Conservation (phyloP, 768 basidiomycete species). For the Rhodotorula babjevae region DNA sequence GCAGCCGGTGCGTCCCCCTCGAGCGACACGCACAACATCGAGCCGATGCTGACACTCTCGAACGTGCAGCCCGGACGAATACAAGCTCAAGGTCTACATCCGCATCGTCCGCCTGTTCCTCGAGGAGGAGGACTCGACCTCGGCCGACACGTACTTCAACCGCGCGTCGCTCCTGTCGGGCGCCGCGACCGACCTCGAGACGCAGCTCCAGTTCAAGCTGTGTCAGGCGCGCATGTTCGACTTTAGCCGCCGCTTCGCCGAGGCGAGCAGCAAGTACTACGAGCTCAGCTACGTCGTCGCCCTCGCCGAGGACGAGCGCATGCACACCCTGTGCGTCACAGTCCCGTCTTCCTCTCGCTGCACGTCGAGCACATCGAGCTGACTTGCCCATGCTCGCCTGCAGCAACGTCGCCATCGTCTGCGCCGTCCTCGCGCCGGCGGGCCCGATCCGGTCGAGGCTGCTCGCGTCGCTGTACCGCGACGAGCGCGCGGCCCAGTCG, state of each 20-base stretch:
- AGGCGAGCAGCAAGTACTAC: slow-evolving; percentile 89
- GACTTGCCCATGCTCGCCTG: no score
- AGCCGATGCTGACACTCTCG: no score
- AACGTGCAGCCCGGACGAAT: slow-evolving; percentile 60
- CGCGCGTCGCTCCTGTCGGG: slow-evolving; percentile 86
- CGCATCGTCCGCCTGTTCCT: slow-evolving; percentile 88
- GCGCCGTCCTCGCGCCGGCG: slow-evolving; percentile 92
- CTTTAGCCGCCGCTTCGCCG: slow-evolving; percentile 83
- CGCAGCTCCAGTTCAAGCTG: slow-evolving; percentile 76
- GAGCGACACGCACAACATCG: no score
- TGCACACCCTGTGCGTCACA: slow-evolving; percentile 80
- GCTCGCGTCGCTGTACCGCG: slow-evolving; percentile 84
- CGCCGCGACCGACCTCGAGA: slow-evolving; percentile 70
- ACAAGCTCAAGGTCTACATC: slow-evolving; percentile 84
- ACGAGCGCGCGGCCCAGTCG: slow-evolving; percentile 78
- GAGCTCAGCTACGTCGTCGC: slow-evolving; percentile 60
- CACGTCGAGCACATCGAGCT: no score
- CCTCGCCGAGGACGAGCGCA: slow-evolving; percentile 88
- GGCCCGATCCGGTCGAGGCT: slow-evolving; percentile 93
- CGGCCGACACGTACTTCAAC: slow-evolving; percentile 97
- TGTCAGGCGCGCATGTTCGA: slow-evolving; percentile 93
- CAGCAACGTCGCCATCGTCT: slow-evolving; percentile 86
- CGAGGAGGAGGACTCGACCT: slow-evolving; percentile 93
- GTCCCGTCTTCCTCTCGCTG: no score
- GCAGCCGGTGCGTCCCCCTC: slow-evolving; percentile 61